Conservation (phyloP, 2,329 filamentous ascomycete genomes). For the Botrytis cinerea region DNA sequence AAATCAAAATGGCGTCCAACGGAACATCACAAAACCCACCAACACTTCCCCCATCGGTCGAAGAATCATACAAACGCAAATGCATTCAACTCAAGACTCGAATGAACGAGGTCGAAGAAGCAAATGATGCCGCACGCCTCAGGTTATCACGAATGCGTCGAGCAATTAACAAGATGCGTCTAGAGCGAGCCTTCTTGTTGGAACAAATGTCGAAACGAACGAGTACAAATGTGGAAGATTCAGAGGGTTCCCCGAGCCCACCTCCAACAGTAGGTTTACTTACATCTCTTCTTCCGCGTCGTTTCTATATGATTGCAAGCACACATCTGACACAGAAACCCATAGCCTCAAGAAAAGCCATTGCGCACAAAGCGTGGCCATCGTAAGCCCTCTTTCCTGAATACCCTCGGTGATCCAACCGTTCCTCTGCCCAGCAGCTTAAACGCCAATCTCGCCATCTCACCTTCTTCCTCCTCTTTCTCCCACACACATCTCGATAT, state of each 20-base stretch:
- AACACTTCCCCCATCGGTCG: slow-evolving; percentile 80
- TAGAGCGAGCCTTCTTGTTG: slow-evolving; percentile 76
- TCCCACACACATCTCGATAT: slow-evolving; percentile 51
- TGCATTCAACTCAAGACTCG: slow-evolving; percentile 92
- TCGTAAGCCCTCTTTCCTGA: slow-evolving; percentile 55
- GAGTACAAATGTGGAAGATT: slow-evolving; percentile 73
- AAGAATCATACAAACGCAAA: slow-evolving; percentile 94
- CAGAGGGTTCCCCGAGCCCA: slow-evolving; percentile 77
- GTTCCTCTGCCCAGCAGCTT: slow-evolving; percentile 49
- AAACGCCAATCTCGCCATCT: slow-evolving; percentile 49
- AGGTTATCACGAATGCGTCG: slow-evolving; percentile 79
- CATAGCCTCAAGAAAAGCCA: slow-evolving; percentile 75
- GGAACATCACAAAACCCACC: slow-evolving; percentile 50
- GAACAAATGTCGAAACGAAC: slow-evolving; percentile 75
- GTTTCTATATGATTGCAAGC: slow-evolving; percentile 24
- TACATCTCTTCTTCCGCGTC: slow-evolving; percentile 26
- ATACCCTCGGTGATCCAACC: slow-evolving; percentile 43
- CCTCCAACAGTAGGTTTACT: slow-evolving; percentile 67
- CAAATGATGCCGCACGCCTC: slow-evolving; percentile 80
- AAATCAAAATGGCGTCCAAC: slow-evolving; percentile 23
- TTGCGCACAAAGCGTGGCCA: slow-evolving; percentile 73
- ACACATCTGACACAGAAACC: slow-evolving; percentile 29
- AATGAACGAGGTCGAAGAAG: slow-evolving; percentile 86
- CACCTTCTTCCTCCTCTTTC: slow-evolving; percentile 55
- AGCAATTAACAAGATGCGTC: slow-evolving; percentile 86